phyloP scores from a whole-genome alignment of 495 filamentous ascomycete species.

The Lindgomyces ingoldianus region DNA sequence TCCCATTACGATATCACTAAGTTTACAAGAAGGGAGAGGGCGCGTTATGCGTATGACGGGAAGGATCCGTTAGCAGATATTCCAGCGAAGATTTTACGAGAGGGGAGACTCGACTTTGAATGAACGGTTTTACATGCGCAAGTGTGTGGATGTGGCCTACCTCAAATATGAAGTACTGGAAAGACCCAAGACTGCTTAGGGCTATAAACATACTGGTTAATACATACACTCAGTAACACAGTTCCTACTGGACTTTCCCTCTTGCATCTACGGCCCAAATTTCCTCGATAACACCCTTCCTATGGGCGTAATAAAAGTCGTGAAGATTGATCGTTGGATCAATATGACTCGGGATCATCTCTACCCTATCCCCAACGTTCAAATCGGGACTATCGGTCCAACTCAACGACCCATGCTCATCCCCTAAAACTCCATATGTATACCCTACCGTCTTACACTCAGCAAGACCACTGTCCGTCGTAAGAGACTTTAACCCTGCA shows the following conservation, averaged over 20 bases:
- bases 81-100: background rate
- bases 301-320: slow-evolving; percentile 32
- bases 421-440: slow-evolving; percentile 27
- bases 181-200: too few relatives aligned
- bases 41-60: slow-evolving; percentile 16
- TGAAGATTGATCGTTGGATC: slow-evolving; percentile 36
- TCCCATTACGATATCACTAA: slow-evolving; percentile 32
- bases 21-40: slow-evolving; percentile 24
- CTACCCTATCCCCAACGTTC: slow-evolving; percentile 26
- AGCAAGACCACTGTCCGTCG: slow-evolving; percentile 33
- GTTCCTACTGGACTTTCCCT: slow-evolving; percentile 33
- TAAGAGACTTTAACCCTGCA: slow-evolving; percentile 28
- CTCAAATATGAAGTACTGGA: background rate
- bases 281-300: slow-evolving; percentile 34
- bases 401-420: slow-evolving; percentile 30
- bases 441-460: slow-evolving; percentile 25
- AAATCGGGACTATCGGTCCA: slow-evolving; percentile 33
- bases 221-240: background rate
- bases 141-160: background rate
- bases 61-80: slow-evolving; percentile 26
- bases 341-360: slow-evolving; percentile 38
- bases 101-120: background rate
- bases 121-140: too few relatives aligned
- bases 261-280: slow-evolving; percentile 32
- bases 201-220: background rate